Percentiles rank a stretch among this genome's conserved stretches.
Conservation (phyloP, 1,284 basidiomycete species). For the Ceratobasidium sp. region DNA sequence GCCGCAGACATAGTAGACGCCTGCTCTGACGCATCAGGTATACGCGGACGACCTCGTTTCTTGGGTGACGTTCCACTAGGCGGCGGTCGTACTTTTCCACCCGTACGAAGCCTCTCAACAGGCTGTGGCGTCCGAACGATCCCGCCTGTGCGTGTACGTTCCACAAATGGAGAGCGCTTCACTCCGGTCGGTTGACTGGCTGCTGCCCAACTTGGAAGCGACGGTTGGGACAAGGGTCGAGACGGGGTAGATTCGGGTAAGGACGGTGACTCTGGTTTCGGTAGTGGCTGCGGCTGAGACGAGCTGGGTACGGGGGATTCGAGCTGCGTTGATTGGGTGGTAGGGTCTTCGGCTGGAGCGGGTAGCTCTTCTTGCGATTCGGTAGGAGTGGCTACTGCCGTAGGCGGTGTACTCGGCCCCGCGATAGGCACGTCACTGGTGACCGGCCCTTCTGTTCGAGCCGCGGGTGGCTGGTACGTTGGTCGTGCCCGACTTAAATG, state of each 20-base stretch:
- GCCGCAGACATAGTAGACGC: background rate
- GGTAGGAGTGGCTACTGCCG: slow-evolving; percentile 3
- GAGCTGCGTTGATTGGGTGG: slow-evolving; percentile 20
- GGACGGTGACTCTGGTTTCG: background rate
- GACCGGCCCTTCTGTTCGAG: background rate
- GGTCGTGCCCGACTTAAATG: slow-evolving; percentile 65
- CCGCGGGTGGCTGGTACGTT: background rate
- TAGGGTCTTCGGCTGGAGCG: background rate
- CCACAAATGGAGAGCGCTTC: slow-evolving; percentile 29
- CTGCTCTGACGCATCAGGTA: slow-evolving; percentile 3
- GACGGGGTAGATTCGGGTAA: background rate
- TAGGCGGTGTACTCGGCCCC: slow-evolving; percentile 26
- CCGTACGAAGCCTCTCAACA: slow-evolving; percentile 36
- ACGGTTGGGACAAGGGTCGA: background rate
- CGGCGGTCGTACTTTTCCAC: slow-evolving; percentile 36
- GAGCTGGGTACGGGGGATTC: slow-evolving; percentile 10
- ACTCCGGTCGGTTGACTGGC: too few species aligned
- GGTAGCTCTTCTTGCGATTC: background rate
- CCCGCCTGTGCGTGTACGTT: slow-evolving; percentile 38
- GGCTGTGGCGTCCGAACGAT: slow-evolving; percentile 29
- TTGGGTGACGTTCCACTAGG: slow-evolving; percentile 27
- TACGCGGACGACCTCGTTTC: slow-evolving; percentile 40
- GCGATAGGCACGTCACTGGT: background rate
- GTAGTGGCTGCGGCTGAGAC: background rate
- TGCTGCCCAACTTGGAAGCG: background rate